Conservation (phyloP, 2,329 filamentous ascomycete species). For the Cladosporium sp. region DNA sequence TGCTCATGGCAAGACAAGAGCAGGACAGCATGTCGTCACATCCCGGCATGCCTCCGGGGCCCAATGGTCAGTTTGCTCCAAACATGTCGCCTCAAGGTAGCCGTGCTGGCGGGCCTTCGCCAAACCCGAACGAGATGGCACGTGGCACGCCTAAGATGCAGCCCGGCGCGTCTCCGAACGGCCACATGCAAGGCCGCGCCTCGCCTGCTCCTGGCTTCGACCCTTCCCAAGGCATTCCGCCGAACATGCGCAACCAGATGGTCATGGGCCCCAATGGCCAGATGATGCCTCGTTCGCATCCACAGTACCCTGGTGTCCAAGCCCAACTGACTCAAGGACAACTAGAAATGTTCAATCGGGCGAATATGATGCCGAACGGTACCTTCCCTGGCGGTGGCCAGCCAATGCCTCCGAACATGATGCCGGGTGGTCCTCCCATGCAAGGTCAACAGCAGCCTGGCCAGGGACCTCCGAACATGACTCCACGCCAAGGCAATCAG, state of each 20-base stretch:
- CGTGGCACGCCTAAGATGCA: constrained; percentile 73
- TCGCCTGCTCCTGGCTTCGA: constrained; percentile 61
- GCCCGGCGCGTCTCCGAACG: constrained; percentile 69
- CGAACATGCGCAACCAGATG: constrained; percentile 31
- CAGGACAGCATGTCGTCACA: constrained; percentile 64
- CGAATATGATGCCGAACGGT: constrained; percentile 31
- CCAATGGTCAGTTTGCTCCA: constrained; percentile 47
- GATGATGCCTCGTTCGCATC: constrained; percentile 68
- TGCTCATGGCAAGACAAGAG: constrained; percentile 79
- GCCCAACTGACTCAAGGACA: constrained; percentile 53
- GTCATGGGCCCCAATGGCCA: constrained; percentile 55
- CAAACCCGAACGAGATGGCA: constrained; percentile 77
- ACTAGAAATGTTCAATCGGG: constrained; percentile 42
- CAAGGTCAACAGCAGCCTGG: constrained; percentile 47
- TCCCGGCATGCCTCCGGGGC: constrained; percentile 44
- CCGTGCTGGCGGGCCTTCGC: constrained; percentile 65
- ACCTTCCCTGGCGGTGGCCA: constrained; percentile 41
- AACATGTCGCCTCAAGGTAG: constrained; percentile 69
- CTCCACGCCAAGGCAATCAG: constrained; percentile 66
- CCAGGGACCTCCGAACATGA: constrained; percentile 57
- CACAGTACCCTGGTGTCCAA: constrained; percentile 45
- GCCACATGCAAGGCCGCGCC: constrained; percentile 61
- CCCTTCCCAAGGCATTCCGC: constrained; percentile 28
- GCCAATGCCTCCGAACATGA: constrained; percentile 39
- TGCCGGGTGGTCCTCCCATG: constrained; percentile 41